phyloP scores from a whole-genome alignment of 192 early-diverging fungal genomes.

The Podila horticola region DNA sequence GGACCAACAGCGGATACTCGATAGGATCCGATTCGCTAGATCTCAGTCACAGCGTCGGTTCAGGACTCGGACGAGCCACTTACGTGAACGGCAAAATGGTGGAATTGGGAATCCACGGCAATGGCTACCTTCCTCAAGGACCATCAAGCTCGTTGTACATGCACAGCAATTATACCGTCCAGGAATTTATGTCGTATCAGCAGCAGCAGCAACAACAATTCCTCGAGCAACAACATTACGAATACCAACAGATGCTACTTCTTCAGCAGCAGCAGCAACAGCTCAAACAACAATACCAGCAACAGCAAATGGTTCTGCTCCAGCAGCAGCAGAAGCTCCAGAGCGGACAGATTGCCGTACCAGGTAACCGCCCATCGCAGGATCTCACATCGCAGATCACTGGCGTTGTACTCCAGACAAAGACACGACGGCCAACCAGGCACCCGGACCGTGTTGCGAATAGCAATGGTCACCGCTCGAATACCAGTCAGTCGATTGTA shows the following conservation, averaged over 20 bases:
- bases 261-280: constrained; percentile 49
- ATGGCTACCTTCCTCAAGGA: background rate
- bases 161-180: constrained; percentile 40
- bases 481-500: constrained; percentile 12
- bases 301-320: constrained; percentile 24
- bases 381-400: constrained; percentile 19
- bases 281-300: constrained; percentile 24
- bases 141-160: constrained; percentile 4
- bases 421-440: constrained; percentile 28
- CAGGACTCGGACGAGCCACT: constrained; percentile 38
- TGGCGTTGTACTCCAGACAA: constrained; percentile 35
- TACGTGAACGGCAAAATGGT: constrained; percentile 43
- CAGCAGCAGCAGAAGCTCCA: constrained; percentile 24
- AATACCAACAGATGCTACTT: constrained; percentile 49
- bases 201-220: constrained; percentile 51
- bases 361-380: background rate
- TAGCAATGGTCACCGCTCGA: background rate
- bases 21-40: constrained; percentile 35
- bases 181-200: constrained; percentile 49
- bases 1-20: constrained; percentile 47
- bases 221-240: constrained; percentile 45
- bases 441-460: constrained; percentile 22
- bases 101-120: constrained; percentile 31
- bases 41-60: constrained; percentile 17
- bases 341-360: background rate